Conservation (phyloP, 345 rosid species). For the Nephelium lappaceum region DNA sequence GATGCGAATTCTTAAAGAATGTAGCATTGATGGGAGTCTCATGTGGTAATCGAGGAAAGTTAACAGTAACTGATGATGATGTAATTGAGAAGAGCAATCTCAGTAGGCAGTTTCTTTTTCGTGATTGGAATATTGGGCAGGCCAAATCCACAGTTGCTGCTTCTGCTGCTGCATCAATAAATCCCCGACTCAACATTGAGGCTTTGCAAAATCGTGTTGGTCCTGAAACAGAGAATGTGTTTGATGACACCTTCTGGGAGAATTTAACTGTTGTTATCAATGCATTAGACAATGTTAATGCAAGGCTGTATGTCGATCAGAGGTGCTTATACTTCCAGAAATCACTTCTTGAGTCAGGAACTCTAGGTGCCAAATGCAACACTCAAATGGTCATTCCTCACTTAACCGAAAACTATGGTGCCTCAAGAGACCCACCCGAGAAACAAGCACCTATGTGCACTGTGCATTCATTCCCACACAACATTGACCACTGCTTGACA, state of each 20-base stretch:
- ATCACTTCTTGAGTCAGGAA: constrained; percentile 99
- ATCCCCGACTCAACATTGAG: constrained; percentile 71
- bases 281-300: constrained; percentile 96
- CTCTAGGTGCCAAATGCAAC: constrained; percentile 97
- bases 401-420: constrained; percentile 96
- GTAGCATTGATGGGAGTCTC: constrained; percentile 96
- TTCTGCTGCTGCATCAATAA: constrained; percentile 81
- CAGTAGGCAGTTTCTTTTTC: constrained; percentile 96
- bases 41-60: constrained; percentile 77
- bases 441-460: constrained; percentile 99
- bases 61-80: constrained; percentile 97
- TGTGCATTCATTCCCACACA: constrained; percentile 98
- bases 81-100: constrained; percentile 99
- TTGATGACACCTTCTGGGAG: constrained; percentile 92
- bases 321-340: constrained; percentile 98
- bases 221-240: constrained; percentile 92
- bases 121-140: constrained; percentile 99
- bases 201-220: constrained; percentile 96
- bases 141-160: constrained; percentile 99
- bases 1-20: constrained; percentile 96
- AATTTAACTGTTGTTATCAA: constrained; percentile 77
- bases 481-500: constrained; percentile 96
- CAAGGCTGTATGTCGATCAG: constrained; percentile 94
- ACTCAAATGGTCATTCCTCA: constrained; percentile 99
- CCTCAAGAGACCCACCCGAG: constrained; percentile 99